Percentiles rank a stretch among this genome's conserved stretches.
Conservation (phyloP, 2,329 filamentous ascomycete species). For the Chaetomiaceae sp. region DNA sequence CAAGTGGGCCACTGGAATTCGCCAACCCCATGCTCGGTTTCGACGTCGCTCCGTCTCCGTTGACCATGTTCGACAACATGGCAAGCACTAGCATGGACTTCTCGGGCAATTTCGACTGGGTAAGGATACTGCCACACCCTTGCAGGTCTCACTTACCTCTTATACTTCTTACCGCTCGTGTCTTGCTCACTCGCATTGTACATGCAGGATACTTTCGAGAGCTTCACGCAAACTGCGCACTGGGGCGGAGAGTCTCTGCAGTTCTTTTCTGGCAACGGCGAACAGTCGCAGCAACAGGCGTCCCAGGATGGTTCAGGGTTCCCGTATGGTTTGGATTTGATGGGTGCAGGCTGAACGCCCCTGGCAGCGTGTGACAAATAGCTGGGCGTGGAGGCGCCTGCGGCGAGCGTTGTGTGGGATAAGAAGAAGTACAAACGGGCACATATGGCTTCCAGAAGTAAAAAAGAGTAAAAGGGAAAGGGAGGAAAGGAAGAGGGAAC, state of each 20-base stretch:
- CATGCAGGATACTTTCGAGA: slow-evolving; percentile 50
- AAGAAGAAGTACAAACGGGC: no score
- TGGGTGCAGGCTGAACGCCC: slow-evolving; percentile 9
- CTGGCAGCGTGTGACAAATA: no score
- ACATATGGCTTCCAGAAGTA: no score
- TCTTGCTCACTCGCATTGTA: slow-evolving; percentile 20
- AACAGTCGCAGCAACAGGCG: slow-evolving; percentile 17
- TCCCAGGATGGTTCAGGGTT: slow-evolving; percentile 11
- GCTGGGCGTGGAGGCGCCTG: no score
- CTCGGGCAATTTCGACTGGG: slow-evolving; percentile 54
- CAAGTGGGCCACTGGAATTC: slow-evolving; percentile 36
- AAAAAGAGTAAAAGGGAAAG: no score
- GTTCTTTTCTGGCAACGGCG: slow-evolving; percentile 40
- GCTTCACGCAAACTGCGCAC: slow-evolving; percentile 50
- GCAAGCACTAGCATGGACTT: slow-evolving; percentile 41
- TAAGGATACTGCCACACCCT: slow-evolving; percentile 27
- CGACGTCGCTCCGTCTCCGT: slow-evolving; percentile 40
- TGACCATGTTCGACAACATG: slow-evolving; percentile 49
- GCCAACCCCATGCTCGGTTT: slow-evolving; percentile 32
- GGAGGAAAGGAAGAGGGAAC: no score
- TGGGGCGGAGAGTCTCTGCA: slow-evolving; percentile 52
- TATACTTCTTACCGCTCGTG: not conserved
- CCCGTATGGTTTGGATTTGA: slow-evolving; percentile 14
- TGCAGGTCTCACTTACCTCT: not conserved
- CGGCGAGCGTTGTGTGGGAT: no score